Evolutionary conservation across 805 yeast genomes (phyloP).

Genomic region (Candida tibetensis): DNA sequence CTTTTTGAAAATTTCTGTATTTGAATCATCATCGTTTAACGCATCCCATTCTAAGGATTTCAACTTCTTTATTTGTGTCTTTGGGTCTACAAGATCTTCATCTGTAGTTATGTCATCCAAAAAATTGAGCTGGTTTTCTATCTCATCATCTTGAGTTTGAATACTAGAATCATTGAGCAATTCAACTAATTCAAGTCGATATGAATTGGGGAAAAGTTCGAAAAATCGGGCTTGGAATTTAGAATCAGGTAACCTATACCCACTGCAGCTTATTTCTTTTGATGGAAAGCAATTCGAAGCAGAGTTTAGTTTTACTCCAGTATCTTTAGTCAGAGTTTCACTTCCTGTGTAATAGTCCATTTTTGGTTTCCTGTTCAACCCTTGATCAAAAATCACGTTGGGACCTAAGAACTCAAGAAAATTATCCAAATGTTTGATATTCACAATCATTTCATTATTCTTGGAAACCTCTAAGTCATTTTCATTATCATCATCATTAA

Average conservation of each 20-base stretch:
- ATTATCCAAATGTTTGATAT: slow-evolving; percentile 27
- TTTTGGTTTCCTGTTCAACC: slow-evolving; percentile 18
- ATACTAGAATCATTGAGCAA: slow-evolving; percentile 27
- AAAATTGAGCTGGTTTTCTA: slow-evolving; percentile 32
- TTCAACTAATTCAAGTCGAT: slow-evolving; percentile 33
- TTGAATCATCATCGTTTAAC: slow-evolving; percentile 15
- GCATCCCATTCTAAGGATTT: slow-evolving; percentile 37
- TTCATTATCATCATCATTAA: slow-evolving; percentile 35
- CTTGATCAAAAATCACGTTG: slow-evolving; percentile 37
- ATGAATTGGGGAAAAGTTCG: slow-evolving; percentile 30
- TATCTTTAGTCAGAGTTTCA: not conserved
- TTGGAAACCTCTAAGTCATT: slow-evolving; percentile 28
- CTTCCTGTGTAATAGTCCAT: slow-evolving; percentile 10
- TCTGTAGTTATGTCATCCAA: slow-evolving; percentile 37
- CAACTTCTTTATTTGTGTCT: slow-evolving; percentile 19
- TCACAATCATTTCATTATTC: slow-evolving; percentile 31
- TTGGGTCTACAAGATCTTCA: slow-evolving; percentile 25
- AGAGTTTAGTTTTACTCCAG: too few species aligned
- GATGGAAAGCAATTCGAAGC: too few species aligned
- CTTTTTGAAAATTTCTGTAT: slow-evolving; percentile 17
- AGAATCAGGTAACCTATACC: slow-evolving; percentile 9
- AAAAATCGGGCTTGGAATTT: slow-evolving; percentile 20
- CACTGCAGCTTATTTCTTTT: not conserved
- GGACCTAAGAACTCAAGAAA: slow-evolving; percentile 41
- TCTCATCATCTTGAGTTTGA: slow-evolving; percentile 17